A percentile compares a stretch with the other conserved stretches of the same genome.
phyloP scores from a whole-genome alignment of 139 green algal genomes.

The Trebouxia sp. region DNA sequence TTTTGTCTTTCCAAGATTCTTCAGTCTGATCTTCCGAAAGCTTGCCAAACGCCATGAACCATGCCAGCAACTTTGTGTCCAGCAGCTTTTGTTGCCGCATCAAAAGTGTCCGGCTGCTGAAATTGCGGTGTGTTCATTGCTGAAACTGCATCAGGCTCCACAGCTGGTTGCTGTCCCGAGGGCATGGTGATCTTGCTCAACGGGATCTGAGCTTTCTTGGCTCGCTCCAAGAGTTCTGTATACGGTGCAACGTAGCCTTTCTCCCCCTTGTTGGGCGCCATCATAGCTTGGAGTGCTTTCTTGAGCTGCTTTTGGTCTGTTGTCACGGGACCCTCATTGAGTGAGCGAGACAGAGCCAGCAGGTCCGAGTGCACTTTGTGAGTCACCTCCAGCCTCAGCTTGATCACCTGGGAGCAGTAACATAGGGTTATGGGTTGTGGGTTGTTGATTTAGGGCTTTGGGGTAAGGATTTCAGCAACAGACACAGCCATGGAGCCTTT shows the following conservation, averaged over 20 bases:
- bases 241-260: neutral
- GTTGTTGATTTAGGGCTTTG: too few relatives aligned
- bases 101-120: conserved; percentile 8
- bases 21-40: conserved; percentile 5
- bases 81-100: conserved; percentile 18
- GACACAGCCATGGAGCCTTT: neutral
- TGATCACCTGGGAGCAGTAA: too few relatives aligned
- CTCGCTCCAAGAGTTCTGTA: neutral
- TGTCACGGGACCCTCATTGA: conserved; percentile 2
- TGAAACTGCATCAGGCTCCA: neutral
- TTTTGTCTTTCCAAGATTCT: too few relatives aligned
- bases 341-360: neutral
- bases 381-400: neutral
- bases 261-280: conserved; percentile 8
- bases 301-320: conserved; percentile 8
- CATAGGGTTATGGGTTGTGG: too few relatives aligned
- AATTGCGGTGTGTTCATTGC: neutral
- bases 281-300: conserved; percentile 14
- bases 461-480: too few relatives aligned
- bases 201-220: conserved; percentile 4
- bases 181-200: neutral
- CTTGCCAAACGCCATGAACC: conserved; percentile 10
- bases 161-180: neutral
- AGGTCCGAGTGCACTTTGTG: neutral
- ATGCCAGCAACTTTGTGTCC: conserved; percentile 1